Conservation (phyloP, 2,329 filamentous ascomycete genomes). For the Paecilomyces sp. region DNA sequence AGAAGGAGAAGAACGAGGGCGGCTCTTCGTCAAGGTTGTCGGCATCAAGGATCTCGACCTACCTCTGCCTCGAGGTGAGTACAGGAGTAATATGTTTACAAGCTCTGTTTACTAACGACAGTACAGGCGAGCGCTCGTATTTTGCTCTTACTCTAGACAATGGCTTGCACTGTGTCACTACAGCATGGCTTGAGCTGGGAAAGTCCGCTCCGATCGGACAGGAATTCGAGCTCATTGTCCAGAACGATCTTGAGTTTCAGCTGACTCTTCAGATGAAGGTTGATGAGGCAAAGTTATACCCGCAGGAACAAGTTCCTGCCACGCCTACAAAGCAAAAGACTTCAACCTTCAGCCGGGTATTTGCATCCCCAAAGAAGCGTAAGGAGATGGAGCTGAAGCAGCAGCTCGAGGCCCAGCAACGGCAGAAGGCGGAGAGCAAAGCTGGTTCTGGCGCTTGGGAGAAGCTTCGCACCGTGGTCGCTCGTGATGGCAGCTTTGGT, state of each 20-base stretch:
- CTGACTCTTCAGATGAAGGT: constrained; percentile 94
- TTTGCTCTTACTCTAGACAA: constrained; percentile 98
- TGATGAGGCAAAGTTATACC: constrained; percentile 63
- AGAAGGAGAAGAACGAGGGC: constrained; percentile 78
- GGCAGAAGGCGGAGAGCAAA: constrained; percentile 55
- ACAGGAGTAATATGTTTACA: neutral
- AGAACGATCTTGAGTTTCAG: constrained; percentile 98
- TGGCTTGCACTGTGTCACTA: constrained; percentile 94
- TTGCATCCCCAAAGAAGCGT: constrained; percentile 92
- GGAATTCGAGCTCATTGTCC: constrained; percentile 94
- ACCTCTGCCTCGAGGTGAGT: constrained; percentile 79
- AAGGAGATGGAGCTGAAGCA: constrained; percentile 85
- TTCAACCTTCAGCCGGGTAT: constrained; percentile 84
- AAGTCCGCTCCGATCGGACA: constrained; percentile 92
- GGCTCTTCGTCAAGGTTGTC: constrained; percentile 97
- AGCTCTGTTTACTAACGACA: constrained; percentile 15
- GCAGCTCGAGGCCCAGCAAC: constrained; percentile 73
- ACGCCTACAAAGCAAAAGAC: constrained; percentile 69
- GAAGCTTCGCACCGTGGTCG: constrained; percentile 76
- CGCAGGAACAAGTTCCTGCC: constrained; percentile 28
- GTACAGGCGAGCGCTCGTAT: constrained; percentile 74
- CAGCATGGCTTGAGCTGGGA: constrained; percentile 86
- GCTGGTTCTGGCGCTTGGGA: constrained; percentile 61
- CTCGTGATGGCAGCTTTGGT: constrained; percentile 87
- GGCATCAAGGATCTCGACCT: constrained; percentile 93